These are phyloP conservation scores for Monascus purpureus DNA, from an alignment of 495 filamentous ascomycete genomes.

Conservation along the genomic window DNA sequence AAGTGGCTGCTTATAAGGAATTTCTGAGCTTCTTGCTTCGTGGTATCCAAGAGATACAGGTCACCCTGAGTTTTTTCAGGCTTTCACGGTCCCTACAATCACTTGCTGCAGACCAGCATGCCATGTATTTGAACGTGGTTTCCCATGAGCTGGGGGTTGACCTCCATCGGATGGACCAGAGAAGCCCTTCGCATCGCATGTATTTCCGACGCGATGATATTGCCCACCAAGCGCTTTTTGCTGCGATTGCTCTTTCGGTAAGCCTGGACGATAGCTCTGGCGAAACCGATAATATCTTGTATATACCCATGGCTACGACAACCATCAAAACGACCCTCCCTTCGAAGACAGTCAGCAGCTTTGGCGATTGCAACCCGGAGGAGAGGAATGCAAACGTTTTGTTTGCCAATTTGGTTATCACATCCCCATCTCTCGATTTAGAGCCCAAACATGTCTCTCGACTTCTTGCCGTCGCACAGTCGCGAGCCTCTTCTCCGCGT, in stretches of 20 bases:
- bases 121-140: constrained; percentile 69
- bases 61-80: constrained; percentile 85
- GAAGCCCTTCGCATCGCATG: constrained; percentile 93
- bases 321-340: constrained; percentile 90
- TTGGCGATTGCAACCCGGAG: constrained; percentile 56
- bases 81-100: constrained; percentile 62
- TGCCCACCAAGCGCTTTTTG: constrained; percentile 87
- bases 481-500: constrained; percentile 36
- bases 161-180: constrained; percentile 81
- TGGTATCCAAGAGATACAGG: constrained; percentile 91
- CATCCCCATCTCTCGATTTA: constrained; percentile 90
- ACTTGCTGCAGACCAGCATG: constrained; percentile 47
- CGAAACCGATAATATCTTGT: constrained; percentile 74
- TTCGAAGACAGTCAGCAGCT: constrained; percentile 79
- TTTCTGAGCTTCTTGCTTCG: constrained; percentile 80
- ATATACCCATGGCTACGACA: constrained; percentile 95
- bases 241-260: constrained; percentile 81
- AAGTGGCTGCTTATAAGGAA: constrained; percentile 85
- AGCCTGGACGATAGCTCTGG: constrained; percentile 79
- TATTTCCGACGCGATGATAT: constrained; percentile 91
- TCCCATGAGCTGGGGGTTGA: constrained; percentile 96
- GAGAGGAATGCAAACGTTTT: constrained; percentile 93
- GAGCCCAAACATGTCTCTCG: constrained; percentile 86
- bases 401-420: constrained; percentile 89
- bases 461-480: constrained; percentile 57